A percentile compares a stretch with the other conserved stretches of the same genome.
Evolutionary conservation across 2,329 filamentous ascomycete species (phyloP).

Genomic region (Alternaria hordeiaustralica): DNA sequence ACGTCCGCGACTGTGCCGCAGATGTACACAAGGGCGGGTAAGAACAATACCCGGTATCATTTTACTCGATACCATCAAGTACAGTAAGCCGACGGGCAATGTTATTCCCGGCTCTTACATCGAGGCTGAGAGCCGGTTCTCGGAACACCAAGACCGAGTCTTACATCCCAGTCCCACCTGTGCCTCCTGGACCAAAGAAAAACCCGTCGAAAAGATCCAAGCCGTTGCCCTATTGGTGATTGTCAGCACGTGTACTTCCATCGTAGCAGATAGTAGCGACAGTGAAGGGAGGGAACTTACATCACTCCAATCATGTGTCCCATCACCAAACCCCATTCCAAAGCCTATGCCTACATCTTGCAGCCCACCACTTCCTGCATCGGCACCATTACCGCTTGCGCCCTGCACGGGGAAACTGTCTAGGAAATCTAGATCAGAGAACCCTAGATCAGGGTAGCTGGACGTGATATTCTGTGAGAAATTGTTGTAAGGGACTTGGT

Average conservation of each 20-base stretch:
- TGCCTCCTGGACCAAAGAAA: slow-evolving; percentile 32
- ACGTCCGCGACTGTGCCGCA: neutral
- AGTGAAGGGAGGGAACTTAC: slow-evolving; percentile 6
- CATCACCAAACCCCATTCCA: slow-evolving; percentile 50
- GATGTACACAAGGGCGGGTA: neutral
- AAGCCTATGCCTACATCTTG: slow-evolving; percentile 70
- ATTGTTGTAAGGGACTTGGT: slow-evolving; percentile 35
- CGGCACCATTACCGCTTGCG: slow-evolving; percentile 27
- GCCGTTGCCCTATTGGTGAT: slow-evolving; percentile 31
- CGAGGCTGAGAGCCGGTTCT: neutral
- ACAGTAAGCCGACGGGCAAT: neutral
- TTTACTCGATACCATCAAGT: neutral
- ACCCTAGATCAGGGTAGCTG: slow-evolving; percentile 42
- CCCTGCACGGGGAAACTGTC: slow-evolving; percentile 55
- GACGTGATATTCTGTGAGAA: slow-evolving; percentile 38
- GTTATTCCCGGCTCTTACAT: neutral
- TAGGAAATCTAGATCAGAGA: slow-evolving; percentile 62
- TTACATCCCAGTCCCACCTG: slow-evolving; percentile 6
- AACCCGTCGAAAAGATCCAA: slow-evolving; percentile 71
- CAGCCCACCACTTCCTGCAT: slow-evolving; percentile 48
- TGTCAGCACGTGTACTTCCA: neutral
- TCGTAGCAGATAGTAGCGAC: neutral
- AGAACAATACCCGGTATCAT: neutral
- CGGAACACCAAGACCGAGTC: neutral
- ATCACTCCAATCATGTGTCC: slow-evolving; percentile 64